Conservation (phyloP, 2,329 filamentous ascomycete genomes). For the Phialophora expanda region DNA sequence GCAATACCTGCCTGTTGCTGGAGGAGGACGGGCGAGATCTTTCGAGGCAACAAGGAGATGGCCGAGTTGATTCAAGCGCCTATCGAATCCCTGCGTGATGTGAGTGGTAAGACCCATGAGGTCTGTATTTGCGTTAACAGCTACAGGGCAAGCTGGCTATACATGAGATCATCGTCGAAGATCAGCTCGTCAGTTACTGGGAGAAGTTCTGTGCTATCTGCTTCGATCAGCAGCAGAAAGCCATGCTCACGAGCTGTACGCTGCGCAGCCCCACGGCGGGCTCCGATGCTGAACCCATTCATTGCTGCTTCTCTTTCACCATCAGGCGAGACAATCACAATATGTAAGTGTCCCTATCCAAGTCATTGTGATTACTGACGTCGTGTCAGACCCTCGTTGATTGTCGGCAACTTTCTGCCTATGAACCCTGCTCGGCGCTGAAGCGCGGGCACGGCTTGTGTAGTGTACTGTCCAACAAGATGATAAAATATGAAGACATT, state of each 20-base stretch:
- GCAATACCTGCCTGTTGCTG: slow-evolving; percentile 97
- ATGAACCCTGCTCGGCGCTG: slow-evolving; percentile 54
- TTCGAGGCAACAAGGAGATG: slow-evolving; percentile 98
- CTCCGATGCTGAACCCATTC: slow-evolving; percentile 73
- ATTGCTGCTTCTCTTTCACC: slow-evolving; percentile 97
- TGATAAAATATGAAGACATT: not conserved
- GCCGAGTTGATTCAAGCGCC: slow-evolving; percentile 92
- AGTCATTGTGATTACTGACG: slow-evolving; percentile 44
- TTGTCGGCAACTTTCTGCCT: slow-evolving; percentile 95
- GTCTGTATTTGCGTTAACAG: slow-evolving; percentile 7
- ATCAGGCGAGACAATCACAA: slow-evolving; percentile 94
- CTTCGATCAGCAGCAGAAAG: slow-evolving; percentile 92
- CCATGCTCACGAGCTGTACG: slow-evolving; percentile 89
- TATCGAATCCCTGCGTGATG: slow-evolving; percentile 87
- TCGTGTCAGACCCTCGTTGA: slow-evolving; percentile 76
- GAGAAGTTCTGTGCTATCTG: slow-evolving; percentile 98
- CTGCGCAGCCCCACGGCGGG: slow-evolving; percentile 79
- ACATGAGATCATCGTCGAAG: slow-evolving; percentile 94
- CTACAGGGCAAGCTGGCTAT: slow-evolving; percentile 86
- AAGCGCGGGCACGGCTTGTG: slow-evolving; percentile 9
- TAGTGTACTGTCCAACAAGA: slow-evolving; percentile 22
- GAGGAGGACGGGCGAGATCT: slow-evolving; percentile 95
- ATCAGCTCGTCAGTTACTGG: slow-evolving; percentile 96
- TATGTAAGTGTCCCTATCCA: slow-evolving; percentile 69
- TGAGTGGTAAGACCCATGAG: slow-evolving; percentile 55